phyloP scores from a whole-genome alignment of 345 rosid species.

The Trapa bicornis region DNA sequence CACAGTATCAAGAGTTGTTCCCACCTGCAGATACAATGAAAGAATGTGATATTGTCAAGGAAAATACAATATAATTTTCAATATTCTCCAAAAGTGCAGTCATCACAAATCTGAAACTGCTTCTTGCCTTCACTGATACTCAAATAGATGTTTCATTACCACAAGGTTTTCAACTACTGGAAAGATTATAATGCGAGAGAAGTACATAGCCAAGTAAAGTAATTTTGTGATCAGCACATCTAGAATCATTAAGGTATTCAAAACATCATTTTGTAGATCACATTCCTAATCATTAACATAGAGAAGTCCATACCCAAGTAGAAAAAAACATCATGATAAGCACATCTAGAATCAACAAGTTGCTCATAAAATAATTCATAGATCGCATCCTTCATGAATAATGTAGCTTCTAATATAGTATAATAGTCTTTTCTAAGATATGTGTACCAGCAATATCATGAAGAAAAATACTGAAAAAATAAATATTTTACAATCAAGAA shows the following conservation, averaged over 20 bases:
- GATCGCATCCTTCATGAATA: background rate
- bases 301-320: no score
- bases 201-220: background rate
- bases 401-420: background rate
- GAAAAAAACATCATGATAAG: no score
- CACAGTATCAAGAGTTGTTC: constrained; percentile 46
- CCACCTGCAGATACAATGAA: constrained; percentile 33
- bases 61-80: background rate
- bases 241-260: background rate
- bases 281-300: no score
- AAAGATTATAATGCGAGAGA: background rate
- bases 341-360: no score
- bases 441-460: background rate
- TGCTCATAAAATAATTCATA: background rate
- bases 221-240: background rate
- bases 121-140: background rate
- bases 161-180: background rate
- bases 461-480: background rate
- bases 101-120: background rate
- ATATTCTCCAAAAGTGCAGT: background rate
- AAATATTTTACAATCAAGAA: background rate
- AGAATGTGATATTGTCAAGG: background rate
- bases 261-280: background rate
- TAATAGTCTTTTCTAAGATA: background rate
- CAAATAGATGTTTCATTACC: background rate